Evolutionary conservation across 805 yeast genomes (phyloP).

Genomic region (Candida xiaguanensis): DNA sequence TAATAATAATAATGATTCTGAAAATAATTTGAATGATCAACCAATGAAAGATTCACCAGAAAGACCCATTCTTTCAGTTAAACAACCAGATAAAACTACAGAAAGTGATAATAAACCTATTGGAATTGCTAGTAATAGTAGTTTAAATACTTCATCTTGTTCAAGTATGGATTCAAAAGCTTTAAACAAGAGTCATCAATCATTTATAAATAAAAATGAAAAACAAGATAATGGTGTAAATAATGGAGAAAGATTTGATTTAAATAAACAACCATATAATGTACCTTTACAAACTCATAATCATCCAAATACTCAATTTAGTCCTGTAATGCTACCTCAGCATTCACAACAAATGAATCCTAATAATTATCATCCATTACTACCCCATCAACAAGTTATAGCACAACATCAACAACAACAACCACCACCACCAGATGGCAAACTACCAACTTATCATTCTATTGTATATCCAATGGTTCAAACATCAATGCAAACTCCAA

Average conservation of each 20-base stretch:
- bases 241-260: background rate
- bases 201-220: background rate
- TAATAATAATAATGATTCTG: background rate
- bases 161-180: background rate
- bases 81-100: too few relatives aligned
- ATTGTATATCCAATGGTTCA: background rate
- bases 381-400: background rate
- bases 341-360: background rate
- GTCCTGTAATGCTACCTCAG: background rate
- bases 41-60: too few relatives aligned
- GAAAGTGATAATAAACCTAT: too few relatives aligned
- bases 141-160: too few relatives aligned
- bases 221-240: background rate
- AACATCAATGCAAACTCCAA: background rate
- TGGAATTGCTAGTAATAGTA: too few relatives aligned
- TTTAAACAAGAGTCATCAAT: background rate
- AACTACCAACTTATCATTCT: background rate
- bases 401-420: slow-evolving; percentile 4
- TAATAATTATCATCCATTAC: background rate
- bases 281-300: background rate
- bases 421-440: slow-evolving; percentile 8
- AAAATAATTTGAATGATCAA: background rate
- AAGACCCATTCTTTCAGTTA: too few relatives aligned
- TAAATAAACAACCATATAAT: background rate
- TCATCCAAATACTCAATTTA: slow-evolving; percentile 3